These are phyloP conservation scores for Magnusiomyces ingens DNA, from an alignment of 1,139 yeast genomes.

Conservation along the genomic window DNA sequence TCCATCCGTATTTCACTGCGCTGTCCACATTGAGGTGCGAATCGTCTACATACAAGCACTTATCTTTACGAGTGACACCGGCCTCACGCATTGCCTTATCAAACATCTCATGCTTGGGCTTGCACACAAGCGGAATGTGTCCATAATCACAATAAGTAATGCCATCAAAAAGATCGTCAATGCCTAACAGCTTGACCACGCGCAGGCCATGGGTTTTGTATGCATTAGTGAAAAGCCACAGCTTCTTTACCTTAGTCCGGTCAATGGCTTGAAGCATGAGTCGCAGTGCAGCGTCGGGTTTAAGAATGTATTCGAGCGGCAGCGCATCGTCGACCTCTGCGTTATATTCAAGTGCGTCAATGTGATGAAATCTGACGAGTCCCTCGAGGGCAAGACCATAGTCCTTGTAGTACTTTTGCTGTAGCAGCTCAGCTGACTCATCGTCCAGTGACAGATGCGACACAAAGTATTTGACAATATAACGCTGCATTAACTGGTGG, in stretches of 20 bases:
- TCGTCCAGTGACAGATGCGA: slow-evolving; percentile 53
- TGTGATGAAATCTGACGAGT: slow-evolving; percentile 68
- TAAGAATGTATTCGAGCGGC: slow-evolving; percentile 69
- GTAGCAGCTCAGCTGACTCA: slow-evolving; percentile 70
- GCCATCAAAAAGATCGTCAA: slow-evolving; percentile 90
- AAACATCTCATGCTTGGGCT: slow-evolving; percentile 67
- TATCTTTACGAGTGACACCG: slow-evolving; percentile 40
- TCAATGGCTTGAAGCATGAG: slow-evolving; percentile 33
- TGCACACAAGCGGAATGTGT: slow-evolving; percentile 63
- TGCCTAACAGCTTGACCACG: slow-evolving; percentile 68
- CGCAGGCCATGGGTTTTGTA: slow-evolving; percentile 78
- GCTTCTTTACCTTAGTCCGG: slow-evolving; percentile 42
- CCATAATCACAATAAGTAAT: slow-evolving; percentile 85
- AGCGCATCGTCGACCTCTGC: slow-evolving; percentile 83
- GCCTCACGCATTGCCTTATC: slow-evolving; percentile 55
- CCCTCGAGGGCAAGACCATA: slow-evolving; percentile 95
- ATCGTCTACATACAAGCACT: slow-evolving; percentile 70
- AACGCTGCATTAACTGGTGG: slow-evolving; percentile 81
- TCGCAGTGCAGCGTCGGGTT: slow-evolving; percentile 42
- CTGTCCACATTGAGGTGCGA: slow-evolving; percentile 40
- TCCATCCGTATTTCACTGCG: slow-evolving; percentile 43
- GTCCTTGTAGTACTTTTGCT: slow-evolving; percentile 67
- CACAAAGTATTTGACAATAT: slow-evolving; percentile 76
- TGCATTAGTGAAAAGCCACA: slow-evolving; percentile 94
- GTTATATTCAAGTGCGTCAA: slow-evolving; percentile 86